A percentile compares a stretch with the other conserved stretches of the same genome.
phyloP scores from a whole-genome alignment of 1,284 basidiomycete genomes.

The Heterobasidion parviporum region DNA sequence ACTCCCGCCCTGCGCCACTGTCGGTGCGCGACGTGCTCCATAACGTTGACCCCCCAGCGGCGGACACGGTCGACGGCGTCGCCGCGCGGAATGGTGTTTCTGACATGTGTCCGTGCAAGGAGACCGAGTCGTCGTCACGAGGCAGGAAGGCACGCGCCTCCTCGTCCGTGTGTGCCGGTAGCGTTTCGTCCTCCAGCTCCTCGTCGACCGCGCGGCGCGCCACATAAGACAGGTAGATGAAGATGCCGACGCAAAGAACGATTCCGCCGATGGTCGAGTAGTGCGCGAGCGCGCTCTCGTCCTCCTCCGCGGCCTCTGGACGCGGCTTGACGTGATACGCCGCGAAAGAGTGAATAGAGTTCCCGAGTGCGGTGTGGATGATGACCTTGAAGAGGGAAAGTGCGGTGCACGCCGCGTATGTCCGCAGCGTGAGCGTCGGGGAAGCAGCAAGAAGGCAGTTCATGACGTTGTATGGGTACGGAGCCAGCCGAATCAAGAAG shows the following conservation, averaged over 20 bases:
- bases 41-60: not conserved
- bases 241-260: conserved; percentile 64
- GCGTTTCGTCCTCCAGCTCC: conserved; percentile 45
- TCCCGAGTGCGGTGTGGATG: conserved; percentile 77
- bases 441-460: conserved; percentile 84
- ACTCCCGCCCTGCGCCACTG: not conserved
- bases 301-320: conserved; percentile 19
- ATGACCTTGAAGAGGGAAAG: conserved; percentile 81
- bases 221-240: conserved; percentile 73
- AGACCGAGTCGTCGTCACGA: conserved; percentile 23
- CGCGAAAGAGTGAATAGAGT: conserved; percentile 77
- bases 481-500: conserved; percentile 80
- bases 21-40: not conserved
- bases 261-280: conserved; percentile 67
- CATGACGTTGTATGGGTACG: conserved; percentile 85
- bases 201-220: conserved; percentile 78
- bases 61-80: conserved; percentile 10
- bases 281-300: conserved; percentile 43
- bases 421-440: conserved; percentile 71
- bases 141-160: conserved; percentile 28
- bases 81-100: conserved; percentile 29
- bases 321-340: conserved; percentile 41
- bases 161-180: conserved; percentile 25
- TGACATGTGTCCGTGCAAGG: conserved; percentile 18
- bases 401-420: conserved; percentile 75